Evolutionary conservation across 2,329 filamentous ascomycete genomes (phyloP).

Genomic region (Cryphonectria parasitica): DNA sequence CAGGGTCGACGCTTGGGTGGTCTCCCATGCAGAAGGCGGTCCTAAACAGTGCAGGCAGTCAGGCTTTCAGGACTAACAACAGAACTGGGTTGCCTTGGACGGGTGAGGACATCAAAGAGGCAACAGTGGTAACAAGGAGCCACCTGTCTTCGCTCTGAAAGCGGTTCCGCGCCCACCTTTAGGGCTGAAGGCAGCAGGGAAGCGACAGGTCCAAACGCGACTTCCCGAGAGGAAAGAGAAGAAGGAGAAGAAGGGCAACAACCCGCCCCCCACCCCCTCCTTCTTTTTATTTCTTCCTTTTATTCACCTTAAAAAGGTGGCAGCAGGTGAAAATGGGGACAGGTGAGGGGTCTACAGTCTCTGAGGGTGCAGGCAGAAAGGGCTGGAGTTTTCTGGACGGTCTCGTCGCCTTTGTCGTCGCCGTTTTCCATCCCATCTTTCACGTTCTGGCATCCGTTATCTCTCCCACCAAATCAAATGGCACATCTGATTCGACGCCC

Average conservation of each 20-base stretch:
- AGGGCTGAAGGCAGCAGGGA: neutral
- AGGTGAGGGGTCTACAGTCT: conserved; percentile 13
- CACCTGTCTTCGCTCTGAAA: neutral
- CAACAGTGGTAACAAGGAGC: neutral
- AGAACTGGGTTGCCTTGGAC: neutral
- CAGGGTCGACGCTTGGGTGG: neutral
- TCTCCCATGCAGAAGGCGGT: no score
- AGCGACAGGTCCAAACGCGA: conserved; percentile 19
- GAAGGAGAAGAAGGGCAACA: neutral
- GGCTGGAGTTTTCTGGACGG: conserved; percentile 22
- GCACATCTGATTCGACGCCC: conserved; percentile 14
- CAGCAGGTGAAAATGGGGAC: conserved; percentile 23
- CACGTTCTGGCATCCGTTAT: conserved; percentile 19
- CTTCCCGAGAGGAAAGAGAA: conserved; percentile 9
- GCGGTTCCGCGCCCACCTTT: neutral
- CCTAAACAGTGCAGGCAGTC: no score
- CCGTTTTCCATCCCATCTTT: conserved; percentile 25
- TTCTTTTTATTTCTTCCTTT: neutral
- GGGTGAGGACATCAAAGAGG: conserved; percentile 2
- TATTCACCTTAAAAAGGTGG: neutral
- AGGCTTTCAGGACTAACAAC: no score
- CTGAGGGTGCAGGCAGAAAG: conserved; percentile 24
- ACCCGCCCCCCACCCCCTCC: no score
- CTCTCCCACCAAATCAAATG: conserved; percentile 18
- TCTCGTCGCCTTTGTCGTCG: conserved; percentile 27